Base-by-base conservation (phyloP, 2,329 filamentous ascomycete species). In the Hymenoscyphus fraxineus region DNA sequence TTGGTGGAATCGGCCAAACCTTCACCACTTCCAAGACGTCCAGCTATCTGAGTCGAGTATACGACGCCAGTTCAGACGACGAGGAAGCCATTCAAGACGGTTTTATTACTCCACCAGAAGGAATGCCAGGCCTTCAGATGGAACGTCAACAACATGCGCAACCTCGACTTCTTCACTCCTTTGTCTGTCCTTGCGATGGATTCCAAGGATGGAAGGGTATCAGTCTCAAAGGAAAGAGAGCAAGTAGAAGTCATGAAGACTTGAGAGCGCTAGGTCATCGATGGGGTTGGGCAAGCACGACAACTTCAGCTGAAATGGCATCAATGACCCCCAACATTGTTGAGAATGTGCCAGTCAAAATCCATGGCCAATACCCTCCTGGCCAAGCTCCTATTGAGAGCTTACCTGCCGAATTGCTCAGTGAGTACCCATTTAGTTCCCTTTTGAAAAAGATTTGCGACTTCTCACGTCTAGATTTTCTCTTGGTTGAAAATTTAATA, bases 331-430 rank as follows among this genome's bases (percentile, higher is more conserved):
- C 16, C 2, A 40, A 16, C 10, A 54, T 56, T 38, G 58, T 60
- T 32, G 35, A 56, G 19, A n/a, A 59, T 51, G 51, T 51, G 38
- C 58, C 27, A 16, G 22, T 41, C 16, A 60, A 58, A 31, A 60
- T 70, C 68, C 73, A 63, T 69, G 75, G 66, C 72, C 75, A 67
- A 64, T 64, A 65, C 64, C 39, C 70, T 27, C 76, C 80, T n/a
- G 84, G 85, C 64, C 73, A 79, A 27, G 80, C 88, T 27, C 80
- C 82, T 32, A 78, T 93, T 51, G 90, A 93, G 79, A 84, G 76
- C 66, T 81, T 93, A 7, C 90, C 90, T 0, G 80, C 83, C 60
- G 90, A 93, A 77, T 80, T 93, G 68, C 82, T 91, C 64, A 85
- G 89, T 92, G 82, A 78, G 87, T 80, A 60, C 41, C 41, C 60